phyloP scores from a whole-genome alignment of 768 basidiomycete genomes.

The Psilocybe cubensis region DNA sequence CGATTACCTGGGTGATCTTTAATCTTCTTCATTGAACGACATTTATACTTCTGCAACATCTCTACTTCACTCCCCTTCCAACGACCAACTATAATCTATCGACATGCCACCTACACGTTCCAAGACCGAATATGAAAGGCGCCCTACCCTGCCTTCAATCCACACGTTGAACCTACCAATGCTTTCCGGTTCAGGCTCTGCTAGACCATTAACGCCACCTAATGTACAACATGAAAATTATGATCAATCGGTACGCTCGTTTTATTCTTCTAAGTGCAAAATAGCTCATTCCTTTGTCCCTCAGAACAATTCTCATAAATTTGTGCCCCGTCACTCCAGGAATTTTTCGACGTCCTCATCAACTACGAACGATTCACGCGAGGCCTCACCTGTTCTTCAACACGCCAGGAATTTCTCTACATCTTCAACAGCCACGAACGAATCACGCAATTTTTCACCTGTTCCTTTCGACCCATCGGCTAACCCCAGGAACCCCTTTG shows the following conservation, averaged over 20 bases:
- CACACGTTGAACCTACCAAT: conserved; percentile 47
- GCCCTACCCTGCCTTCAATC: conserved; percentile 58
- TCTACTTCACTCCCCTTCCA: conserved; percentile 1
- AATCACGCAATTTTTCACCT: conserved; percentile 20
- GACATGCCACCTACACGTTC: conserved; percentile 14
- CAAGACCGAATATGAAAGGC: conserved; percentile 23
- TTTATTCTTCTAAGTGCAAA: not conserved
- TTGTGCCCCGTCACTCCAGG: conserved; percentile 22
- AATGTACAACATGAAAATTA: conserved; percentile 23
- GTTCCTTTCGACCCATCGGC: conserved; percentile 16
- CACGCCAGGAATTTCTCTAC: conserved; percentile 37
- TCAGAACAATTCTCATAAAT: conserved; percentile 12
- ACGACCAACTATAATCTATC: conserved; percentile 2
- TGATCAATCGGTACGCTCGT: conserved; percentile 21
- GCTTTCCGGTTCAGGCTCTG: conserved; percentile 20
- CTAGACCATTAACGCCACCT: too few species aligned
- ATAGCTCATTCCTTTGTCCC: not conserved
- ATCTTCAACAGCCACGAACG: conserved; percentile 21
- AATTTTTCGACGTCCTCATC: conserved; percentile 36
- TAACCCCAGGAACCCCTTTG: conserved; percentile 8
- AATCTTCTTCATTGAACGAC: conserved; percentile 24
- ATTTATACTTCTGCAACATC: conserved; percentile 12
- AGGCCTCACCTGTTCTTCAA: conserved; percentile 21
- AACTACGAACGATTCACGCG: conserved; percentile 16
- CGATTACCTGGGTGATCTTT: conserved; percentile 38